Evolutionary conservation across 306 rosid genomes (phyloP).

Genomic region (Boehmeria nivea): DNA sequence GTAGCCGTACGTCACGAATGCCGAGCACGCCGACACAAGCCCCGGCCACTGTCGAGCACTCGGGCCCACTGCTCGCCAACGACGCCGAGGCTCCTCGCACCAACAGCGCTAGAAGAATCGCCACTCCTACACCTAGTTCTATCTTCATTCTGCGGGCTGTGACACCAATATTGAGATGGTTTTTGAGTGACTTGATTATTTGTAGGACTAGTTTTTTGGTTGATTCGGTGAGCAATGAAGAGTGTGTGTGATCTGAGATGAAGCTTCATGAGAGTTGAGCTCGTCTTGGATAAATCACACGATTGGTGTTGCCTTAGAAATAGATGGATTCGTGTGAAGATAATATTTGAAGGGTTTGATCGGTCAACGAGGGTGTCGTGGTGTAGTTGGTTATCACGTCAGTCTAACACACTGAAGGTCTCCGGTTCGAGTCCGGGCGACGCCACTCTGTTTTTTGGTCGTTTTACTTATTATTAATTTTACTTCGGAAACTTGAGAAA

Average conservation of each 20-base stretch:
- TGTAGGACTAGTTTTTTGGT: too few species aligned
- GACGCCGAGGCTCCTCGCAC: not conserved
- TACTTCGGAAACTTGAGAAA: too few species aligned
- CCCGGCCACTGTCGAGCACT: conserved; percentile 40
- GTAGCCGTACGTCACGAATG: conserved; percentile 37
- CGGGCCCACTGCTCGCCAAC: conserved; percentile 17
- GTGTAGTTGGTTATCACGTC: conserved; percentile 81
- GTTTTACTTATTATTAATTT: not conserved
- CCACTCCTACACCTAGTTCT: too few species aligned
- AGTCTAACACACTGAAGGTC: conserved; percentile 85
- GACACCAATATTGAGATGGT: too few species aligned
- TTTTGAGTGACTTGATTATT: too few species aligned
- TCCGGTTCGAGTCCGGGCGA: conserved; percentile 20
- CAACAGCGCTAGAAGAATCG: too few species aligned
- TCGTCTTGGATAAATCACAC: too few species aligned
- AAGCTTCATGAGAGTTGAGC: too few species aligned
- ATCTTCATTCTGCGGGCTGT: too few species aligned
- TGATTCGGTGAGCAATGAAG: too few species aligned
- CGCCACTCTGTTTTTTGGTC: not conserved
- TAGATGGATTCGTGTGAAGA: not conserved
- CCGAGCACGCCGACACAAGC: conserved; percentile 38
- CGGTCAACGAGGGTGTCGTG: conserved; percentile 1
- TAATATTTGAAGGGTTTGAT: fast-evolving
- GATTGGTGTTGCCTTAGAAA: too few species aligned
- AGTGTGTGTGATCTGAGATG: too few species aligned